Evolutionary conservation across 306 rosid genomes (phyloP).

Genomic region (Pueraria montana): DNA sequence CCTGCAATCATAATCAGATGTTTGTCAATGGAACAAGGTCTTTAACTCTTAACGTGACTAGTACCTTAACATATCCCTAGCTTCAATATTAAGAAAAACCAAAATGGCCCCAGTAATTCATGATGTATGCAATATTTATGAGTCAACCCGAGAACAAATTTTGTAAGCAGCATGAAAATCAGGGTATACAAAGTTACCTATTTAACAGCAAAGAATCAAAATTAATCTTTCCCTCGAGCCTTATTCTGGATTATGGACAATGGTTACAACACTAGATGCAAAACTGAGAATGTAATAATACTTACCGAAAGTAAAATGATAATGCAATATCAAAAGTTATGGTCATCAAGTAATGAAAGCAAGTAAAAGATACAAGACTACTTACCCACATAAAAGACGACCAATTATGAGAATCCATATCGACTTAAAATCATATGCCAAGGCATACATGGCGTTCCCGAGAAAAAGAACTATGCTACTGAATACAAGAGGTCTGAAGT

Average conservation of each 20-base stretch:
- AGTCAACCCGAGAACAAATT: neutral
- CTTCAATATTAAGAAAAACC: neutral
- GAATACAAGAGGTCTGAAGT: constrained; percentile 90
- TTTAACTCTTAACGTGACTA: neutral
- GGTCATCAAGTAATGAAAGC: constrained; percentile 21
- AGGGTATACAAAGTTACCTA: neutral
- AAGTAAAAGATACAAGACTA: constrained; percentile 39
- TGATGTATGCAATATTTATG: constrained; percentile 14
- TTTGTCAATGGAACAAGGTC: constrained; percentile 9
- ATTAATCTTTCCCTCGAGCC: neutral
- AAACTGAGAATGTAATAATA: constrained; percentile 14
- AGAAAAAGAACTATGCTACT: constrained; percentile 79
- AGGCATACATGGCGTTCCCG: constrained; percentile 79
- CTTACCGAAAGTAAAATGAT: constrained; percentile 14
- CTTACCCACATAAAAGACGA: constrained; percentile 91
- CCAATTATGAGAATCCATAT: constrained; percentile 87
- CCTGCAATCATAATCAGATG: constrained; percentile 57
- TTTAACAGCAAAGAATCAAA: constrained; percentile 11
- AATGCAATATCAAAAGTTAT: constrained; percentile 8
- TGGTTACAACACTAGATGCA: neutral
- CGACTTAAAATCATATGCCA: constrained; percentile 84
- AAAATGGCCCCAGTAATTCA: constrained; percentile 21
- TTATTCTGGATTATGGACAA: neutral
- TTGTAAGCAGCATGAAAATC: constrained; percentile 16
- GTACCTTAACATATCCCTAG: constrained; percentile 13